phyloP scores from a whole-genome alignment of 2,329 filamentous ascomycete genomes.

The Simplicillium sp. region DNA sequence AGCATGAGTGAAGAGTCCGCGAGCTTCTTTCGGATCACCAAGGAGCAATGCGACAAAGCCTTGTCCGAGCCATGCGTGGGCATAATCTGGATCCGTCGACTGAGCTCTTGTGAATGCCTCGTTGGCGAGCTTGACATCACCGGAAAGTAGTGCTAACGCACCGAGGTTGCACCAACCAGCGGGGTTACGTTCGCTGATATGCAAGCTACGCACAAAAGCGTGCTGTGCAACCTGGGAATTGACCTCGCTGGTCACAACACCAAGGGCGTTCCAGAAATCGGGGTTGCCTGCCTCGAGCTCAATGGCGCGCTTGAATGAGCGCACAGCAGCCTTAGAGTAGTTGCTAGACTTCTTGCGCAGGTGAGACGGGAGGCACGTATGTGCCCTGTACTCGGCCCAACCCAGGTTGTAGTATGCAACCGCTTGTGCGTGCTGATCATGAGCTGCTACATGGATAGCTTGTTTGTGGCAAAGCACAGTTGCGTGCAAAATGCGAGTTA shows the following conservation, averaged over 20 bases:
- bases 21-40: conserved; percentile 67
- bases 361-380: conserved; percentile 49
- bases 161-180: conserved; percentile 88
- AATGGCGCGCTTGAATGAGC: conserved; percentile 91
- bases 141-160: conserved; percentile 73
- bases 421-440: conserved; percentile 78
- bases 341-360: conserved; percentile 49
- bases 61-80: conserved; percentile 90
- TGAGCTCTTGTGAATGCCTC: conserved; percentile 84
- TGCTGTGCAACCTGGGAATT: conserved; percentile 88
- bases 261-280: conserved; percentile 95
- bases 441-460: conserved; percentile 61
- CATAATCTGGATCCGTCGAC: conserved; percentile 88
- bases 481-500: conserved; percentile 55
- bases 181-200: conserved; percentile 80
- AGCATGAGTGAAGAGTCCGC: conserved; percentile 82
- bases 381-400: conserved; percentile 82
- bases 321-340: conserved; percentile 72
- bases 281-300: conserved; percentile 89
- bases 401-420: conserved; percentile 97
- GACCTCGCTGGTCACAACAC: conserved; percentile 78
- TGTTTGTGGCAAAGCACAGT: conserved; percentile 81
- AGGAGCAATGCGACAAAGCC: conserved; percentile 72
- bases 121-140: conserved; percentile 78
- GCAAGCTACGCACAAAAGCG: conserved; percentile 83